Conservation (phyloP, 202 grass and related monocot genomes). For the Eragrostis tef region DNA sequence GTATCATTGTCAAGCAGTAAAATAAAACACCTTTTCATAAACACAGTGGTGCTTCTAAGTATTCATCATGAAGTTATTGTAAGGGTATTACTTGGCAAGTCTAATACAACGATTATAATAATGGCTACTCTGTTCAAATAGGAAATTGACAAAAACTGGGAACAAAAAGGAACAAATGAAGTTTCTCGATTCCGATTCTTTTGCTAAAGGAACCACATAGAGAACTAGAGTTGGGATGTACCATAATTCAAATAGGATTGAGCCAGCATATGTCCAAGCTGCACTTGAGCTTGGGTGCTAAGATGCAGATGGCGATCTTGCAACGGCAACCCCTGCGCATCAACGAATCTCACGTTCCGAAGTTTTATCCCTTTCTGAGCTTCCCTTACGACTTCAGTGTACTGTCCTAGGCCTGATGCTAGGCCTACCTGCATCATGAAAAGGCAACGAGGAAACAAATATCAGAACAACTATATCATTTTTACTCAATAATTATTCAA, state of each 20-base stretch:
- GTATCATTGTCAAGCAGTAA: background rate
- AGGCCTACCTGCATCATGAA: slow-evolving; percentile 60
- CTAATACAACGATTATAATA: slow-evolving; percentile 35
- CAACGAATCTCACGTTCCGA: slow-evolving; percentile 72
- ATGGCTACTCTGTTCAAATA: slow-evolving; percentile 1
- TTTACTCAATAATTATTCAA: background rate
- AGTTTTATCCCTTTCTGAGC: slow-evolving; percentile 68
- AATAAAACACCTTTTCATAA: background rate
- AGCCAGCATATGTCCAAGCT: slow-evolving; percentile 85
- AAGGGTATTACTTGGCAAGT: slow-evolving; percentile 15
- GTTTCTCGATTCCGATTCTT: background rate
- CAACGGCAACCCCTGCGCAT: slow-evolving; percentile 71
- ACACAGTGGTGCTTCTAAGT: background rate
- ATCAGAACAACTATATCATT: background rate
- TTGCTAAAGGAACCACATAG: background rate
- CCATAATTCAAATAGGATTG: slow-evolving; percentile 78
- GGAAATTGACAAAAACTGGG: background rate
- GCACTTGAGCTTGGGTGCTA: slow-evolving; percentile 74
- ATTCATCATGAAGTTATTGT: slow-evolving; percentile 4
- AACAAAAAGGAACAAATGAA: background rate
- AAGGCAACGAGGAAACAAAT: background rate
- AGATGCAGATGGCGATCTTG: slow-evolving; percentile 79
- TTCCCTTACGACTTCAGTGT: slow-evolving; percentile 68
- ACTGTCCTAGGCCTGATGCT: slow-evolving; percentile 72
- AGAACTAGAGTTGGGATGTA: slow-evolving; percentile 59